Percentiles rank a stretch among this genome's conserved stretches.
Evolutionary conservation across 2,329 filamentous ascomycete genomes (phyloP).

Genomic region (Claviceps quebecensis): DNA sequence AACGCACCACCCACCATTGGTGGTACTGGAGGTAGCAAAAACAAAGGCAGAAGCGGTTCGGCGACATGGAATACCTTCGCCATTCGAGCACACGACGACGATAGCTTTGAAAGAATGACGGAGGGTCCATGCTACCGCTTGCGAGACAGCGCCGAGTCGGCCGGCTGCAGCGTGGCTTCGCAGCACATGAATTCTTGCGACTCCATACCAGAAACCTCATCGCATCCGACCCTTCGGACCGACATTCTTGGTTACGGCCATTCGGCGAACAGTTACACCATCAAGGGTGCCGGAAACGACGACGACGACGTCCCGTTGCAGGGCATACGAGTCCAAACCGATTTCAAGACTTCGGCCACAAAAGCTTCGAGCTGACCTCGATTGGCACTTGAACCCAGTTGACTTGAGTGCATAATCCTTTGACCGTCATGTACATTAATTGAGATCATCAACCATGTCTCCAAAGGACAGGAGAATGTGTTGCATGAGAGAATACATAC

Average conservation of each 20-base stretch:
- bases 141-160: slow-evolving; percentile 17
- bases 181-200: background rate
- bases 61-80: slow-evolving; percentile 8
- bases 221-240: slow-evolving; percentile 17
- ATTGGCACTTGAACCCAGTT: background rate
- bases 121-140: slow-evolving; percentile 18
- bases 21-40: slow-evolving; percentile 7
- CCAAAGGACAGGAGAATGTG: background rate
- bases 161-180: slow-evolving; percentile 5
- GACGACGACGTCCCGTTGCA: slow-evolving; percentile 25
- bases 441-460: background rate
- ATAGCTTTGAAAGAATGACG: slow-evolving; percentile 6
- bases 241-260: slow-evolving; percentile 19
- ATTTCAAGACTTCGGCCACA: slow-evolving; percentile 18
- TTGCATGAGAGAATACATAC: background rate
- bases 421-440: background rate
- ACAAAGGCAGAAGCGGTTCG: slow-evolving; percentile 8
- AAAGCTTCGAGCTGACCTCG: background rate
- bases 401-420: background rate
- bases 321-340: slow-evolving; percentile 23
- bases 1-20: slow-evolving; percentile 10
- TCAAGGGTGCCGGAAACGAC: slow-evolving; percentile 13
- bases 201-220: background rate
- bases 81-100: slow-evolving; percentile 2
- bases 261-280: slow-evolving; percentile 18